Conservation (phyloP, 2,329 filamentous ascomycete genomes). For the Eutypella sp. region DNA sequence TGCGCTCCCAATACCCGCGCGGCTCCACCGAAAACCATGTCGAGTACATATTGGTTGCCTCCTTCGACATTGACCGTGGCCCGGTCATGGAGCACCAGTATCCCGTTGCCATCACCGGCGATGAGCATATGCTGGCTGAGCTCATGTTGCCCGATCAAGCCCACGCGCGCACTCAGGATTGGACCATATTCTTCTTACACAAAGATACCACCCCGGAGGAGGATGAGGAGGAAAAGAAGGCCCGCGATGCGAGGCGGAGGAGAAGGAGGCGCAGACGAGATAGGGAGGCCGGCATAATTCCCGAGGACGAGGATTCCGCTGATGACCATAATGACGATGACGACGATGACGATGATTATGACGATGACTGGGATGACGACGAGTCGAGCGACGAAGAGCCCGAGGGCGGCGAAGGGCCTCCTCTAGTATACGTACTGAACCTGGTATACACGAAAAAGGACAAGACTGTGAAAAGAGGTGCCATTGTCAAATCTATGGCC, state of each 20-base stretch:
- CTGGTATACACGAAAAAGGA: slow-evolving; percentile 98
- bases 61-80: slow-evolving; percentile 93
- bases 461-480: slow-evolving; percentile 85
- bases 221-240: slow-evolving; percentile 65
- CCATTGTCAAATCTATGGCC: slow-evolving; percentile 96
- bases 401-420: slow-evolving; percentile 75
- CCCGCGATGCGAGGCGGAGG: slow-evolving; percentile 48
- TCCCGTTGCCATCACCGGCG: slow-evolving; percentile 87
- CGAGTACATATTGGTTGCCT: slow-evolving; percentile 96
- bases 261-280: slow-evolving; percentile 49
- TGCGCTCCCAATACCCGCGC: slow-evolving; percentile 73
- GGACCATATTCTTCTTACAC: slow-evolving; percentile 98
- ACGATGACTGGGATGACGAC: slow-evolving; percentile 35
- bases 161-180: slow-evolving; percentile 90
- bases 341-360: slow-evolving; percentile 46
- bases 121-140: slow-evolving; percentile 97
- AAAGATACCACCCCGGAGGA: slow-evolving; percentile 85
- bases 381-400: slow-evolving; percentile 57
- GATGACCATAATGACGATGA: slow-evolving; percentile 39
- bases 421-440: slow-evolving; percentile 94
- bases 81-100: slow-evolving; percentile 99
- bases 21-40: slow-evolving; percentile 83
- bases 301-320: slow-evolving; percentile 38
- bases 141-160: slow-evolving; percentile 98
- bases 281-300: slow-evolving; percentile 42